Evolutionary conservation across 2,329 filamentous ascomycete genomes (phyloP).

Genomic region (Hortaea sp.): DNA sequence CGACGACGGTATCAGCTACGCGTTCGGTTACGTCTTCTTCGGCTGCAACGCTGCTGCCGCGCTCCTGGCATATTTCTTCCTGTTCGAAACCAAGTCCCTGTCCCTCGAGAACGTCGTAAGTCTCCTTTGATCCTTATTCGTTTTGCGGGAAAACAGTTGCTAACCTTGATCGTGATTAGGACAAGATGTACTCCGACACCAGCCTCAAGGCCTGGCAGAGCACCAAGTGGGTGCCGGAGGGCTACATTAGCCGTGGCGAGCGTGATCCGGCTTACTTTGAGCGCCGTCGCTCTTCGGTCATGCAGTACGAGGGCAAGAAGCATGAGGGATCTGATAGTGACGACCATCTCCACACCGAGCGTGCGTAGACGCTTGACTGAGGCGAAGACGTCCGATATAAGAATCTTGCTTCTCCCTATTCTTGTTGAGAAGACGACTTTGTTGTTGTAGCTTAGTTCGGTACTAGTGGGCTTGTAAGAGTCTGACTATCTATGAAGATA

Average conservation of each 20-base stretch:
- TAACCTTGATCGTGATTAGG: background rate
- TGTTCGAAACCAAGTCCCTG: constrained; percentile 28
- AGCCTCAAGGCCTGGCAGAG: constrained; percentile 21
- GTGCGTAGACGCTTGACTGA: too few relatives aligned
- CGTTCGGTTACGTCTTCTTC: constrained; percentile 29
- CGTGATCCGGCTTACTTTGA: constrained; percentile 13
- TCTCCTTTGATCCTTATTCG: too few relatives aligned
- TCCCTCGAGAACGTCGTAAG: constrained; percentile 25
- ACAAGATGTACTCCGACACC: constrained; percentile 27
- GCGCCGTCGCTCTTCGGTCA: background rate
- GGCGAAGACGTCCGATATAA: too few relatives aligned
- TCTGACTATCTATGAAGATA: too few relatives aligned
- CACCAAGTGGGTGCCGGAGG: constrained; percentile 25
- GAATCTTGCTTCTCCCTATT: too few relatives aligned
- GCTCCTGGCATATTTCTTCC: constrained; percentile 28
- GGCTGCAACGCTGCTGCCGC: constrained; percentile 23
- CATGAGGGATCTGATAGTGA: background rate
- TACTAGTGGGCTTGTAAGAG: too few relatives aligned
- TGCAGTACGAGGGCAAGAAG: background rate
- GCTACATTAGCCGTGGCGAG: constrained; percentile 22
- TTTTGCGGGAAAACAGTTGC: too few relatives aligned
- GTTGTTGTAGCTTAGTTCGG: too few relatives aligned
- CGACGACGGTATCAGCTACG: constrained; percentile 26
- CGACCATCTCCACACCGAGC: background rate
- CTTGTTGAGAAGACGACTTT: too few relatives aligned